Conservation (phyloP, 202 grass and related monocot genomes). For the Saccharum hybrid region DNA sequence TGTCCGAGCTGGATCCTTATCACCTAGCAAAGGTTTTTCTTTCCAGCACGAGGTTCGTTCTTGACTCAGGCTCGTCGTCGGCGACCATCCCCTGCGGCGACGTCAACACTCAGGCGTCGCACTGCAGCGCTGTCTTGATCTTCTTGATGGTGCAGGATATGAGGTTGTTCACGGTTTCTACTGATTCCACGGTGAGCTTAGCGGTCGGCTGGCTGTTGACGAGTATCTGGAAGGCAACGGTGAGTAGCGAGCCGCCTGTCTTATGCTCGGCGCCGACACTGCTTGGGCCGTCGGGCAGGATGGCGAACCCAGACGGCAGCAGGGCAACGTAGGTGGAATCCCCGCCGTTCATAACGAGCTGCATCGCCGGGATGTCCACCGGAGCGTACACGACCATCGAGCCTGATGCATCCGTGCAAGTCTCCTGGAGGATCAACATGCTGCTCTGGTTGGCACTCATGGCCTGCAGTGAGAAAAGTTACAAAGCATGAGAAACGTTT, state of each 20-base stretch:
- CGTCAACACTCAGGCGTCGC: slow-evolving; percentile 42
- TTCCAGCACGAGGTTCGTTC: slow-evolving; percentile 83
- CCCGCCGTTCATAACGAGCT: slow-evolving; percentile 90
- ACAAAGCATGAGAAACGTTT: background rate
- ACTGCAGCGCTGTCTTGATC: slow-evolving; percentile 83
- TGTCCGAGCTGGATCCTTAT: slow-evolving; percentile 55
- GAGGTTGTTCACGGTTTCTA: slow-evolving; percentile 84
- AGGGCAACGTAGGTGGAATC: slow-evolving; percentile 91
- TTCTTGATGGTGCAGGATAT: slow-evolving; percentile 98
- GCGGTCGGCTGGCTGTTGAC: slow-evolving; percentile 96
- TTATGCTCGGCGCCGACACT: slow-evolving; percentile 29
- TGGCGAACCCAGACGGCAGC: slow-evolving; percentile 89
- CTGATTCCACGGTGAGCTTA: slow-evolving; percentile 89
- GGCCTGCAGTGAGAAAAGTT: slow-evolving; percentile 54
- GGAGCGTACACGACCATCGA: slow-evolving; percentile 96
- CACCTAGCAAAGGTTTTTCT: slow-evolving; percentile 93
- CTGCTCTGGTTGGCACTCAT: slow-evolving; percentile 83
- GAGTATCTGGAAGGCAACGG: slow-evolving; percentile 91
- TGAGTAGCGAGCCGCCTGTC: slow-evolving; percentile 64
- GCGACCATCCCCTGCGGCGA: background rate
- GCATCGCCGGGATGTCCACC: slow-evolving; percentile 92
- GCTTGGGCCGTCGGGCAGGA: slow-evolving; percentile 66
- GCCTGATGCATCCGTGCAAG: slow-evolving; percentile 82
- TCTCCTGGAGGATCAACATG: slow-evolving; percentile 98
- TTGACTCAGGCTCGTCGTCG: slow-evolving; percentile 73